Evolutionary conservation across 148 eudicot species (phyloP).

Genomic region (Rhododendron ovatum): DNA sequence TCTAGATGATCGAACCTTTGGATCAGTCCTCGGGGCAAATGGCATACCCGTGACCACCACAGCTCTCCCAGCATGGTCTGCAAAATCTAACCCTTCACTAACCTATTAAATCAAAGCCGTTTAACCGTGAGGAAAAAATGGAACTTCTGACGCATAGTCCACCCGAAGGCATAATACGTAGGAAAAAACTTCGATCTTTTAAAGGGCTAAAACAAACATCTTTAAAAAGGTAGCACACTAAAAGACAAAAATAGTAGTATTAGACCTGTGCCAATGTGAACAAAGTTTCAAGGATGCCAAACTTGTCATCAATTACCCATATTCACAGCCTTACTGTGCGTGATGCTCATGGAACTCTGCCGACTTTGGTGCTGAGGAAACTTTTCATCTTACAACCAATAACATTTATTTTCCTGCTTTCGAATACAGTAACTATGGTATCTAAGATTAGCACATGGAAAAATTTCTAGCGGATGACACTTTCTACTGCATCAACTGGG

Average conservation of each 20-base stretch:
- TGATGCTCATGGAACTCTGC: neutral
- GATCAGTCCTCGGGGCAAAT: conserved; percentile 76
- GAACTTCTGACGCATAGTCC: neutral
- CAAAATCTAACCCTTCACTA: conserved; percentile 98
- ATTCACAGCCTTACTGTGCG: neutral
- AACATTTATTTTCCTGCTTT: neutral
- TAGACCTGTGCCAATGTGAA: neutral
- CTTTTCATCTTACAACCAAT: neutral
- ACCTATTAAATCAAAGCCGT: conserved; percentile 39
- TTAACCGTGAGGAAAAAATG: conserved; percentile 1
- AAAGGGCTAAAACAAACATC: neutral
- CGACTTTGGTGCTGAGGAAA: neutral
- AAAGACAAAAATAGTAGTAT: neutral
- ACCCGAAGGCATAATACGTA: neutral
- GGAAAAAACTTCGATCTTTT: neutral
- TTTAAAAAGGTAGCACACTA: neutral
- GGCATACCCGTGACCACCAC: conserved; percentile 91
- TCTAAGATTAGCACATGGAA: neutral
- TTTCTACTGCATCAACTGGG: neutral
- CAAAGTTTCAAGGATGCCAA: neutral
- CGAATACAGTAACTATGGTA: neutral
- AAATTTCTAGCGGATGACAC: neutral
- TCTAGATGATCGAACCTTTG: conserved; percentile 56
- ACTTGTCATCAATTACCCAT: neutral
- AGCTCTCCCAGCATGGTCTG: conserved; percentile 93